A percentile compares a stretch with the other conserved stretches of the same genome.
Evolutionary conservation across 768 basidiomycete genomes (phyloP).

Genomic region (Mycena alexandri): DNA sequence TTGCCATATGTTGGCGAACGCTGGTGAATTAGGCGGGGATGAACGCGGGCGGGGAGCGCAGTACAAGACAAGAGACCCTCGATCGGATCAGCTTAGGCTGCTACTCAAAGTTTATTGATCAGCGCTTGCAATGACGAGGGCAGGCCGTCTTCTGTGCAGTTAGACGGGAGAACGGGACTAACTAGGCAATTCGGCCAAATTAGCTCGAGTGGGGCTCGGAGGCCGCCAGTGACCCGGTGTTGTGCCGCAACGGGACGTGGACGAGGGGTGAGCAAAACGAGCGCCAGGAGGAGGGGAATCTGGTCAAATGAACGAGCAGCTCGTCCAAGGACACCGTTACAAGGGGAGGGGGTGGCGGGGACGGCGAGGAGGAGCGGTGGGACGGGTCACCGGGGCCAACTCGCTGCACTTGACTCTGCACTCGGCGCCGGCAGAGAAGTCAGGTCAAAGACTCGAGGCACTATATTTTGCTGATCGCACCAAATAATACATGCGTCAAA

Average conservation of each 20-base stretch:
- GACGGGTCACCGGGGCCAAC: neutral
- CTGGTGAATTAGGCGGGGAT: neutral
- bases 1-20: slow-evolving; percentile 32
- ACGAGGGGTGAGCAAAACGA: slow-evolving; percentile 20
- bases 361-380: too few species aligned
- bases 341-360: slow-evolving; percentile 7
- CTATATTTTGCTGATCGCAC: neutral
- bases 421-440: too few species aligned
- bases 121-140: slow-evolving; percentile 11
- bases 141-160: slow-evolving; percentile 1
- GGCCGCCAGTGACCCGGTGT: neutral
- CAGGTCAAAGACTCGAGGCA: neutral
- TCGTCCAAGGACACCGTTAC: slow-evolving; percentile 2
- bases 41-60: neutral
- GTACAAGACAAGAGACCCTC: slow-evolving; percentile 30
- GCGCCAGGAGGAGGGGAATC: neutral
- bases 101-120: slow-evolving; percentile 2
- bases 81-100: slow-evolving; percentile 24
- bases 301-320: slow-evolving; percentile 19
- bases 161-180: slow-evolving; percentile 28
- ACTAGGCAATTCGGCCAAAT: slow-evolving; percentile 27
- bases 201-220: slow-evolving; percentile 15
- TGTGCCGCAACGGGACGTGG: neutral
- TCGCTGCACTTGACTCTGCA: slow-evolving; percentile 5
- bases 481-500: neutral